These are phyloP conservation scores for Aspergillus aculeatinus DNA, from an alignment of 2,329 filamentous ascomycete species.

Conservation along the genomic window DNA sequence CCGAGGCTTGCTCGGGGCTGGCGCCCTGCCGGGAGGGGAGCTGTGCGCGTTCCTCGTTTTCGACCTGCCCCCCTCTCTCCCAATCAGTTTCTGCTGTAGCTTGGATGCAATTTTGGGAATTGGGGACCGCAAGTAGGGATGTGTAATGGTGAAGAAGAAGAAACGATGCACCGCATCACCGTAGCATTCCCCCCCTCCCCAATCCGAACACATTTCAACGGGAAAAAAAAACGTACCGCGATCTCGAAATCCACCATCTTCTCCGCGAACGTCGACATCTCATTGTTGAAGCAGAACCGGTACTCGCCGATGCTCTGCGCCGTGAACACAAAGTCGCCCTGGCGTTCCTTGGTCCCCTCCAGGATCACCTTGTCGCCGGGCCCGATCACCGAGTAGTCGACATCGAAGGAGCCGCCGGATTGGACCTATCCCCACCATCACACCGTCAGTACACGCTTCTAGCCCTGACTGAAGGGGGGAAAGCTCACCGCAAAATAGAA, in stretches of 20 bases:
- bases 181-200: too few species aligned
- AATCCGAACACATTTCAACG: too few species aligned
- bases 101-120: too few species aligned
- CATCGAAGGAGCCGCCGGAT: slow-evolving; percentile 96
- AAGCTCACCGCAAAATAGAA: slow-evolving; percentile 93
- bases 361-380: slow-evolving; percentile 79
- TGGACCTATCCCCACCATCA: slow-evolving; percentile 65
- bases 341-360: slow-evolving; percentile 84
- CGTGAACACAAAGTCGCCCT: slow-evolving; percentile 97
- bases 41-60: slow-evolving; percentile 80
- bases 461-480: background rate
- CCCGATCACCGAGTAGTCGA: slow-evolving; percentile 86
- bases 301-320: slow-evolving; percentile 86
- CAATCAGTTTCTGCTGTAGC: too few species aligned
- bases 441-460: background rate
- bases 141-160: too few species aligned
- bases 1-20: slow-evolving; percentile 81
- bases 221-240: slow-evolving; percentile 58
- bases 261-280: slow-evolving; percentile 96
- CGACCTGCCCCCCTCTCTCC: too few species aligned
- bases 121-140: too few species aligned
- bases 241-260: slow-evolving; percentile 99
- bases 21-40: slow-evolving; percentile 87
- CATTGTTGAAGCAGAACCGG: slow-evolving; percentile 96
- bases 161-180: too few species aligned